phyloP scores from a whole-genome alignment of 768 basidiomycete species.

The Trametopsis cervina region DNA sequence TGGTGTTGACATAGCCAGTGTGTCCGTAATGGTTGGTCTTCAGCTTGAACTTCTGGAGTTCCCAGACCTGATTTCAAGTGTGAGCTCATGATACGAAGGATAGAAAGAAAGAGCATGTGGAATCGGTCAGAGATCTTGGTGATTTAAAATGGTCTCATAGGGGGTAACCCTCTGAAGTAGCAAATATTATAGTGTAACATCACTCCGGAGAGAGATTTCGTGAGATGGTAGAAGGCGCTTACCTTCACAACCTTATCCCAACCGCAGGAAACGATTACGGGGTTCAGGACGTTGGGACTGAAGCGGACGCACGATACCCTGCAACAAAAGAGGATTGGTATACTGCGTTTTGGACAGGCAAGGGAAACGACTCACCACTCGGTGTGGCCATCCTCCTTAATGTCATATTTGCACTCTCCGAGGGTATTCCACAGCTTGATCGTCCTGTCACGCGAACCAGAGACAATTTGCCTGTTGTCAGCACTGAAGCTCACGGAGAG shows the following conservation, averaged over 20 bases:
- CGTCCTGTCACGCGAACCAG: constrained; percentile 90
- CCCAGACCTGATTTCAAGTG: constrained; percentile 75
- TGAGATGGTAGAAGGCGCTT: constrained; percentile 22
- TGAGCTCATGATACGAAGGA: neutral
- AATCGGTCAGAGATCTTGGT: constrained; percentile 28
- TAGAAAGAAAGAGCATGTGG: neutral
- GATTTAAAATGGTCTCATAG: constrained; percentile 28
- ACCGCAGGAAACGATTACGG: constrained; percentile 97
- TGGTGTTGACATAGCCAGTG: constrained; percentile 97
- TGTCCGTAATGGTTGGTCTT: constrained; percentile 99
- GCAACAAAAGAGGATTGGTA: constrained; percentile 5
- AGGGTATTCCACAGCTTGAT: constrained; percentile 99
- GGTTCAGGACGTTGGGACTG: constrained; percentile 95
- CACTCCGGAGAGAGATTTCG: constrained; percentile 12
- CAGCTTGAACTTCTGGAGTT: constrained; percentile 99
- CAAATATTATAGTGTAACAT: constrained; percentile 24
- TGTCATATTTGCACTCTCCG: constrained; percentile 99
- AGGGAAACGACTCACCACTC: constrained; percentile 63
- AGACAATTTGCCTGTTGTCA: constrained; percentile 99
- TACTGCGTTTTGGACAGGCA: neutral
- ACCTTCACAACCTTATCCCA: constrained; percentile 99
- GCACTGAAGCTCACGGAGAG: constrained; percentile 99
- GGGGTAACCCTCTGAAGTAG: constrained; percentile 29
- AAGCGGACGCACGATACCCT: constrained; percentile 99
- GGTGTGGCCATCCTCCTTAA: constrained; percentile 96